Base-by-base conservation (phyloP, 2,329 filamentous ascomycete genomes). In the Colletotrichum cordylinicola region DNA sequence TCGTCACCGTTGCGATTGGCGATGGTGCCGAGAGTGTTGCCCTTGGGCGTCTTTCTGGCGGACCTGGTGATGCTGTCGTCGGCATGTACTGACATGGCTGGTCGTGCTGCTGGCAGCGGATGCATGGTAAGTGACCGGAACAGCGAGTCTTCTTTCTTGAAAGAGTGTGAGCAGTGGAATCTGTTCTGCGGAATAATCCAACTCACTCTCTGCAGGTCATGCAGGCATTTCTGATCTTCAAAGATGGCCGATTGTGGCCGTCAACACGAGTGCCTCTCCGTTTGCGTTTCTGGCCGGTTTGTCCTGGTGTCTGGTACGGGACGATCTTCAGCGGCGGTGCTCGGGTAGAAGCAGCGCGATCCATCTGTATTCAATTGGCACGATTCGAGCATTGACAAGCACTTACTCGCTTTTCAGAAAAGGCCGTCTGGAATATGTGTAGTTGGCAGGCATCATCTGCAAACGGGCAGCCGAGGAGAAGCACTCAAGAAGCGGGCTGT, bases 271-370 rank as follows among this genome's bases (percentile, higher is more conserved):
- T 39, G 31, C 33, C 21, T 39, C 60, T 37, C 24, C 60, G 60
- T 64, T 64, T 64, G 60, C 60, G 60, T 29, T 43, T 64, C 60
- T 64, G 31, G 60, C 60, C 60, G 16, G 60, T 27, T 8, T 24
- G 60, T 39, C 60, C 60, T 27, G 60, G 60, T 13, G 33, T 64
- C 21, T 64, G 60, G 4, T 64, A 64, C 7, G 60, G 60, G 21
- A 64, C 60, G 21, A 64, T 64, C 16, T 39, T 64, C 60, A 64
- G 60, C 8, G 18, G 21, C 6, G 31, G 4, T 31, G 18, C 27
- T 13, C 18, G 12, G 58, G 31, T 9, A 33, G 58, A 21, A 24
- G 27, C 29, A 21, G 12, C 31, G 9, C 6, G 27, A n/a, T 62
- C 58, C 58, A 62, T 62, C 3, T 33, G 58, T 31, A n/a, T 8